Evolutionary conservation across 306 rosid species (phyloP), one percentile per base, ranked within the genome.

Genomic region (Cicer pinnatifidum): DNA sequence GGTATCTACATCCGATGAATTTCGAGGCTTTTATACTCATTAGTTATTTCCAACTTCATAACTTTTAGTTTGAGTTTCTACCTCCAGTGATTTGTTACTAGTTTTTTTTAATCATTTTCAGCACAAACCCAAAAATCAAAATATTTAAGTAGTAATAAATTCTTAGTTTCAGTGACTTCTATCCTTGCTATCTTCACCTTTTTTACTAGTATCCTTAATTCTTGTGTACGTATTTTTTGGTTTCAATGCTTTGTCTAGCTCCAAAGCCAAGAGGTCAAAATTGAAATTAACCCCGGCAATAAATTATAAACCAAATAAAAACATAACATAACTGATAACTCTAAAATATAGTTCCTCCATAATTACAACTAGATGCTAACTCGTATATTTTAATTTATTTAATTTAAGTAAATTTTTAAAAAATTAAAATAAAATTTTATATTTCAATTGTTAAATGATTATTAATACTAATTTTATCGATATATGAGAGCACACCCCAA

Each of bases 151-250:
- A 56, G 50, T 28, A 6, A 12, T 33, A n/a, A 45, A n/a, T 9
- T 20, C 20, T 28, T 43, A 43, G 38, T 48, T 50, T 44, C 10
- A n/a, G 39, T 33, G 19, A 60, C 38, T 60, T 52, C 1, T 51
- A 52, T 5, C 11, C 9, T 43, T 41, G 35, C 8, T 53, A 53
- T 56, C 40, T 64, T 67, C 50, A 54, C 23, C 33, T 71, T 9
- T 54, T 44, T 41, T 76, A 8, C 39, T 23, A n/a, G 76, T 37
- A 71, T 56, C 76, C 23, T 16, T 62, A 13, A 62, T 38, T 10
- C 44, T n/a, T 48, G 40, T 35, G 33, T 16, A 8, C 58, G 12
- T 23, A 28, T 15, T 51, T 51, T 16, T 11, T 53, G 11, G 60
- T 53, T 16, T 53, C 60, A 53, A 53, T 53, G 60, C 17, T 53